phyloP scores from a whole-genome alignment of 2,329 filamentous ascomycete species.

The Knufia fluminis region DNA sequence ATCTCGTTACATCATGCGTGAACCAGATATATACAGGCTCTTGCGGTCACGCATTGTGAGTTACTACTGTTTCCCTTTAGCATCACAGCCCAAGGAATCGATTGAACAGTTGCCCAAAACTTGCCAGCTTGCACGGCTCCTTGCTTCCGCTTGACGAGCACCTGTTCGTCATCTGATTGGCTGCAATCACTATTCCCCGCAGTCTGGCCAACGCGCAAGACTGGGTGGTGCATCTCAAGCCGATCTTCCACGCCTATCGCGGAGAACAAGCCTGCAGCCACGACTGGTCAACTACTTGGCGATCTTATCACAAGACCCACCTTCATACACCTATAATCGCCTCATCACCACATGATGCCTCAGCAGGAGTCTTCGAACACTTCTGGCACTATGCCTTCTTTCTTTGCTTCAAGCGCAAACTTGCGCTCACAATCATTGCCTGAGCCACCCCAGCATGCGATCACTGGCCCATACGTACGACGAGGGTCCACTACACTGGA shows the following conservation, averaged over 20 bases:
- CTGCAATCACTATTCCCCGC: neutral
- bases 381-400: constrained; percentile 8
- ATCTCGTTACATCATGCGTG: neutral
- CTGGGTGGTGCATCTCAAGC: neutral
- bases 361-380: neutral
- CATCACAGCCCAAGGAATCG: neutral
- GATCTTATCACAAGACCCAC: constrained; percentile 4
- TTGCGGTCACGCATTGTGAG: neutral
- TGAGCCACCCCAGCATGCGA: neutral
- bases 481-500: constrained; percentile 18
- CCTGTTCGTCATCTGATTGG: neutral
- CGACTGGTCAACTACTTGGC: neutral
- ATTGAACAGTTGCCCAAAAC: neutral
- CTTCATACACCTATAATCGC: neutral
- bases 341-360: neutral
- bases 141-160: neutral
- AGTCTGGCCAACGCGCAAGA: neutral
- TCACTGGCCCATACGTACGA: constrained; percentile 5
- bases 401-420: neutral
- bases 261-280: neutral
- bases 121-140: neutral
- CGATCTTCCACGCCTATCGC: neutral
- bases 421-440: constrained; percentile 14
- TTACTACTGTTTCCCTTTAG: neutral
- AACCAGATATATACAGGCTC: neutral